A percentile compares a stretch with the other conserved stretches of the same genome.
These are phyloP conservation scores for Acanthamoeba culbertsoni DNA, from an alignment of 208 protist species.

Conservation along the genomic window DNA sequence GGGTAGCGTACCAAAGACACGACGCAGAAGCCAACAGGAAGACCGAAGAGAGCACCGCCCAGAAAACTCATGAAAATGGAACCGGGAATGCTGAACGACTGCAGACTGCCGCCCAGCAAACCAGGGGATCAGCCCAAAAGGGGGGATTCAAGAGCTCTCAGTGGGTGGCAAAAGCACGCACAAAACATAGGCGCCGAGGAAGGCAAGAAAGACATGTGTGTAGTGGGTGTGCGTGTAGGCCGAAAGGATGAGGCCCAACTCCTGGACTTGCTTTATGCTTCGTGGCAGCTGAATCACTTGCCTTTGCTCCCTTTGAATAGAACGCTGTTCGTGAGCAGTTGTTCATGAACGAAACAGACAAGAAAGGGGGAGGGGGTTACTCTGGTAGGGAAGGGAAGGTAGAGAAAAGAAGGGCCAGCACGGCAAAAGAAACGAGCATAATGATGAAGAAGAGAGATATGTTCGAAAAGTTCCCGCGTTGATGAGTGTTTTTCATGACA, in stretches of 20 bases:
- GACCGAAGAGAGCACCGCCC: slow-evolving; percentile 85
- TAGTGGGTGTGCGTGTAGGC: slow-evolving; percentile 8
- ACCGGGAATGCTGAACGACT: slow-evolving; percentile 90
- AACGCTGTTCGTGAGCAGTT: neutral
- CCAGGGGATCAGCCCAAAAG: neutral
- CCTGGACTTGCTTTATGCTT: slow-evolving; percentile 10
- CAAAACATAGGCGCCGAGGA: neutral
- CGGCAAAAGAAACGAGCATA: neutral
- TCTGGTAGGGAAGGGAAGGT: neutral
- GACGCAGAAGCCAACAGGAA: slow-evolving; percentile 81
- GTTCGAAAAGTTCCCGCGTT: neutral
- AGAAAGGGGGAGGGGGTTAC: neutral
- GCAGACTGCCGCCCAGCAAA: slow-evolving; percentile 68
- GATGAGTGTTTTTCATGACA: neutral
- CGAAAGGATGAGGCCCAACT: neutral
- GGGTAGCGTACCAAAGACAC: slow-evolving; percentile 64
- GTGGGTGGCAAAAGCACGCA: neutral
- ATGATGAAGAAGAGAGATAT: neutral
- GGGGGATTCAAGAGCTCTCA: neutral
- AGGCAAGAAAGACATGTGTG: neutral
- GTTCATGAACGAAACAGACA: neutral
- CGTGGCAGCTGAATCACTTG: neutral
- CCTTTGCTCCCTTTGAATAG: neutral
- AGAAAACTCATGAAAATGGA: slow-evolving; percentile 88
- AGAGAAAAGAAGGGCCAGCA: neutral